Base-by-base conservation (phyloP, 495 filamentous ascomycete genomes). In the Aspergillus campestris region DNA sequence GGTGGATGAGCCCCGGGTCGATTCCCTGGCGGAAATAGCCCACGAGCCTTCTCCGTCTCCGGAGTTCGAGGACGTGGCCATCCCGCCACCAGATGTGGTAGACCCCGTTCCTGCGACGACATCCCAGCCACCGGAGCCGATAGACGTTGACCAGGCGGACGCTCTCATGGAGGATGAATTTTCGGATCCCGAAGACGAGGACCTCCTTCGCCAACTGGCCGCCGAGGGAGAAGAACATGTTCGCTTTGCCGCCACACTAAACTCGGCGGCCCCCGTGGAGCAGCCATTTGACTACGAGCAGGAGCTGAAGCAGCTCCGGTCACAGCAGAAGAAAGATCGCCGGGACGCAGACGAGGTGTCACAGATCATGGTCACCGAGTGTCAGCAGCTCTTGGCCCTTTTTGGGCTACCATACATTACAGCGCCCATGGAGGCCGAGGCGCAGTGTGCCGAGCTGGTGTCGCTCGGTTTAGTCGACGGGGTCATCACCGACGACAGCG, bases 351-450 rank as follows among this genome's bases (percentile, higher is more conserved):
- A 98, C 46, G 92, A 97, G 59, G 90, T 98, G 11, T 88, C 89
- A 0, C 83, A 89, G 29, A 79, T 89, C 51, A 98, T 98, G 92
- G 80, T 96, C 34, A 80, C 81, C 2, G 92, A 98, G 64, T 95
- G 90, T 56, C 92, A 98, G 64, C 84, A 92, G 49, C 73, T 98
- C 0, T 80, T 98, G 38, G 74, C 74, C 12, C 81, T 94, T 33
- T 98, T 98, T 61, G 92, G 92, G 11, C 73, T 98, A 15, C 92
- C 92, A 0, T 98, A 96, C 61, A 84, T 98, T 55, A 97, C 91
- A 0, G 92, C 92, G 0, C 92, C 92, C 1, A 95, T 96, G 92
- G 92, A 98, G 76, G 92, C 92, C 7, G 92, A 98, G 74, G 92
- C 92, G 8, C 92, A 98, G 57, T 98, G 92, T 58, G 92, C 92